A percentile compares a stretch with the other conserved stretches of the same genome.
Evolutionary conservation across 225 moss, liverwort and hornwort species (phyloP).

Genomic region (Antitrichia curtipendula): DNA sequence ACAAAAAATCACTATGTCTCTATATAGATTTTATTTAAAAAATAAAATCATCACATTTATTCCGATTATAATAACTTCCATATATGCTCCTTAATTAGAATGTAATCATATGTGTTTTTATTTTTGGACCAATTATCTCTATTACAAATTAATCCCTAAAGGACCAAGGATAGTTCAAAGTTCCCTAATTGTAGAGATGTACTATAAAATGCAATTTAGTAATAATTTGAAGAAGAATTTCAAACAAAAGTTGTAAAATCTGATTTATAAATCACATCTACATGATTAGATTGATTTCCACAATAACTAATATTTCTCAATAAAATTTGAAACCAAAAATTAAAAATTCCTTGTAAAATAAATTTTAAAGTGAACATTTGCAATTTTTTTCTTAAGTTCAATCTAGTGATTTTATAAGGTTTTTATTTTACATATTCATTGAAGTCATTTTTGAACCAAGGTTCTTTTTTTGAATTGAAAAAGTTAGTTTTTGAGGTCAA

Average conservation of each 20-base stretch:
- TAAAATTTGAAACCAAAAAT: not conserved
- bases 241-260: not conserved
- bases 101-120: accelerated
- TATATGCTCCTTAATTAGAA: not conserved
- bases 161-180: accelerated
- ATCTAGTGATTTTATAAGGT: not conserved
- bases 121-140: not conserved
- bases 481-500: not conserved
- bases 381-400: not conserved
- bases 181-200: accelerated
- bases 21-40: not conserved
- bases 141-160: not conserved
- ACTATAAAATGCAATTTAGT: not conserved
- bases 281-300: accelerated
- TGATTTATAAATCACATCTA: not conserved
- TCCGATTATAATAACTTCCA: not conserved
- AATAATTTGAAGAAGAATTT: not conserved
- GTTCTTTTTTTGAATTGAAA: not conserved
- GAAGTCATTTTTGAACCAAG: not conserved
- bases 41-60: not conserved
- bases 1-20: not conserved
- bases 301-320: not conserved
- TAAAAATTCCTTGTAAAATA: not conserved
- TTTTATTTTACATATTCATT: not conserved
- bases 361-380: not conserved